Percentiles rank a stretch among this genome's conserved stretches.
Conservation (phyloP, 169 alveolate species). For the Cyclospora cayetanensis region DNA sequence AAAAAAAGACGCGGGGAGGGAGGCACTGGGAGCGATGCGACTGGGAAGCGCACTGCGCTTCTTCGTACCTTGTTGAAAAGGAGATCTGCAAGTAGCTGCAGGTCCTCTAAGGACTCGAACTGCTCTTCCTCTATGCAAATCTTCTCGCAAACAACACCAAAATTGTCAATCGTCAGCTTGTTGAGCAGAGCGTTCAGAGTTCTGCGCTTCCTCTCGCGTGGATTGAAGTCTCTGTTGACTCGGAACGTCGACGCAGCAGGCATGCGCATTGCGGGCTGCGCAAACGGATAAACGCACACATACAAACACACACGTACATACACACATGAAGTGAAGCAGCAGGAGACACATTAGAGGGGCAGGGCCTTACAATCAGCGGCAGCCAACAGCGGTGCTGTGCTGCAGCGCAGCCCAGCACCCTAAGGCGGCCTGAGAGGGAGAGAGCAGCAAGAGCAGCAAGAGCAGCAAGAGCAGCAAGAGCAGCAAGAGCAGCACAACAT, state of each 20-base stretch:
- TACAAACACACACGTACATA: not conserved
- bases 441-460: not conserved
- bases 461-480: too few relatives aligned
- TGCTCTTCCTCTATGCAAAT: constrained; percentile 79
- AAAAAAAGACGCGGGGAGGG: not conserved
- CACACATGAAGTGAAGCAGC: not conserved
- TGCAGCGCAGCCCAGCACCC: not conserved
- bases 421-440: not conserved
- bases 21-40: not conserved
- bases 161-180: constrained; percentile 89
- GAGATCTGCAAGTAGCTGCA: constrained; percentile 57
- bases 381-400: not conserved
- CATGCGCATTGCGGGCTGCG: not conserved
- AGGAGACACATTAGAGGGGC: not conserved
- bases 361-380: not conserved
- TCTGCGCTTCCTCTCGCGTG: constrained; percentile 74
- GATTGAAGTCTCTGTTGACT: not conserved
- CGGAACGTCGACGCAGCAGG: not conserved
- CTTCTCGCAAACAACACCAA: constrained; percentile 89
- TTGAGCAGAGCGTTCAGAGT: constrained; percentile 85
- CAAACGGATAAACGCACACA: not conserved
- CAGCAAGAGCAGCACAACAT: not conserved
- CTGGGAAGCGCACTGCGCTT: not conserved
- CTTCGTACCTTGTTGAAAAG: constrained; percentile 26
- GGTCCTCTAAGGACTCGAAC: constrained; percentile 34